Evolutionary conservation across 1,284 basidiomycete species (phyloP).

Genomic region (Sanghuangporus weigelae): DNA sequence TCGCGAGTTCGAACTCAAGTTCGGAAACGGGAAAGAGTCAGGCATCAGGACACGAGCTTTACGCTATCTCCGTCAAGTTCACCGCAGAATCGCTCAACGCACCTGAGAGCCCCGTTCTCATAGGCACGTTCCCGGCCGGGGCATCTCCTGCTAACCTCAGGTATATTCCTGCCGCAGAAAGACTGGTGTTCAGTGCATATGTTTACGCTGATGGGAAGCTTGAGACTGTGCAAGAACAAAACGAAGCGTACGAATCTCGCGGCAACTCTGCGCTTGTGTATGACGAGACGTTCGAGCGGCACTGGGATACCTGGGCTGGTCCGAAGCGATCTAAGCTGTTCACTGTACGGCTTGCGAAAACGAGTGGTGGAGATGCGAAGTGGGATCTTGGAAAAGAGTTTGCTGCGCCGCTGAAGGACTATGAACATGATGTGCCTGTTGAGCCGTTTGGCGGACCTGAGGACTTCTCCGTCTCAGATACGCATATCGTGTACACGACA

Average conservation of each 20-base stretch:
- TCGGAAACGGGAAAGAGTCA: conserved; percentile 21
- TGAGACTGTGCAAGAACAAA: conserved; percentile 56
- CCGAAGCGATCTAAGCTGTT: conserved; percentile 71
- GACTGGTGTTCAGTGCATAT: conserved; percentile 71
- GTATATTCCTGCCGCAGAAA: conserved; percentile 44
- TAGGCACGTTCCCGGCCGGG: conserved; percentile 59
- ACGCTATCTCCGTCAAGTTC: conserved; percentile 48
- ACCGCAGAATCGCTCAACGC: conserved; percentile 19
- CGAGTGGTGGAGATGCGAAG: conserved; percentile 32
- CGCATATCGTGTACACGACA: conserved; percentile 74
- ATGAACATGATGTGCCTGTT: conserved; percentile 65
- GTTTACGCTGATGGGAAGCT: conserved; percentile 74
- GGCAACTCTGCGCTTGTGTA: conserved; percentile 76
- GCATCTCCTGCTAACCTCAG: conserved; percentile 62
- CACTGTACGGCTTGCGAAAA: conserved; percentile 49
- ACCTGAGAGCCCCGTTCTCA: conserved; percentile 31
- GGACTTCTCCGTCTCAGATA: conserved; percentile 70
- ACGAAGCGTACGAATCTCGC: conserved; percentile 65
- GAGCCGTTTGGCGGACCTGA: conserved; percentile 78
- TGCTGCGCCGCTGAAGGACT: conserved; percentile 56
- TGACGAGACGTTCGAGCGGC: conserved; percentile 71
- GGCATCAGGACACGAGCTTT: conserved; percentile 47
- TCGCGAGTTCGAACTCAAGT: conserved; percentile 25
- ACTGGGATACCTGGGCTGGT: conserved; percentile 87
- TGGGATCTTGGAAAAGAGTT: conserved; percentile 53